Evolutionary conservation across 106 monocot genomes (phyloP).

Genomic region (Acorus gramineus): DNA sequence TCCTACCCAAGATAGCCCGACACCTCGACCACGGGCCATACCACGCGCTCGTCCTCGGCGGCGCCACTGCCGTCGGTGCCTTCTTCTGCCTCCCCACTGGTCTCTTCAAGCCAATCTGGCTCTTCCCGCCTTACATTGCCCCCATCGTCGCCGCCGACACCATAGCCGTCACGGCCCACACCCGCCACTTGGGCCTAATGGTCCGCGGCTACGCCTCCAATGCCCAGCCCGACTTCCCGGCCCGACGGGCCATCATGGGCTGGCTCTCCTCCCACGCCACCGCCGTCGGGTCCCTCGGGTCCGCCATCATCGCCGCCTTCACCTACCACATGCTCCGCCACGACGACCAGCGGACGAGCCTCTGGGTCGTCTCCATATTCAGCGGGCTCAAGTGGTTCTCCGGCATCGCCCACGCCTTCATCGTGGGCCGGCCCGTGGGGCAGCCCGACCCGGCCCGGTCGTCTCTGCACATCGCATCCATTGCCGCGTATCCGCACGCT

Average conservation of each 20-base stretch:
- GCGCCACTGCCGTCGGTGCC: conserved; percentile 17
- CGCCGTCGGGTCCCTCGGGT: conserved; percentile 23
- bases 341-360: conserved; percentile 30
- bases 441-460: not conserved
- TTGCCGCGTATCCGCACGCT: conserved; percentile 27
- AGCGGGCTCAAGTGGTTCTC: conserved; percentile 38
- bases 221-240: conserved; percentile 5
- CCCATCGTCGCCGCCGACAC: conserved; percentile 11
- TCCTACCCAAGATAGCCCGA: conserved; percentile 18
- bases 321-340: conserved; percentile 58
- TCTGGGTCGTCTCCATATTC: conserved; percentile 60
- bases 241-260: conserved; percentile 12
- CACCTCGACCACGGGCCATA: conserved; percentile 32
- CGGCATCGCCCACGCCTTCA: conserved; percentile 26
- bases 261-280: conserved; percentile 23
- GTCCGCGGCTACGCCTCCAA: conserved; percentile 16
- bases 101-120: conserved; percentile 36
- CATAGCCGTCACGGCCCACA: conserved; percentile 21
- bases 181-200: conserved; percentile 36
- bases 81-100: conserved; percentile 45
- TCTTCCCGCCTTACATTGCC: conserved; percentile 45
- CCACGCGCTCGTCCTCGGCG: conserved; percentile 27
- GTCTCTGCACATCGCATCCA: conserved; percentile 2
- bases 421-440: conserved; percentile 10
- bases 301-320: conserved; percentile 37